These are phyloP conservation scores for Chamaecyparis obtusa DNA, from an alignment of 75 land plant species.

Conservation along the genomic window DNA sequence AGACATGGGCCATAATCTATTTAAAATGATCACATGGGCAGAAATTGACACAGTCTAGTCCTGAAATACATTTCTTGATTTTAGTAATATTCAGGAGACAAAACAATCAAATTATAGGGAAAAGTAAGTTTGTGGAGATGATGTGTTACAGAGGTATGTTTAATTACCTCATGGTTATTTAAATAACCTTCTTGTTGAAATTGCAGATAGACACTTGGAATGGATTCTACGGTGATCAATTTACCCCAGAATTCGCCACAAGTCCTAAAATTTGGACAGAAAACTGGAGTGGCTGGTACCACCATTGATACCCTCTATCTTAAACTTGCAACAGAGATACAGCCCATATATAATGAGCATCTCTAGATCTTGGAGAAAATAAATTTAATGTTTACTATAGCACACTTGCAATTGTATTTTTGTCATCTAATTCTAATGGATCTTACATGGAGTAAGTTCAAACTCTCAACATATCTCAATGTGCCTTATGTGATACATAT, in stretches of 20 bases:
- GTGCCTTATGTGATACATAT: background rate
- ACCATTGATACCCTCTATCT: background rate
- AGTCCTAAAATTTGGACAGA: slow-evolving; percentile 83
- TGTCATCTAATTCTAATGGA: background rate
- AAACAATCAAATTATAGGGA: background rate
- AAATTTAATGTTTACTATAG: background rate
- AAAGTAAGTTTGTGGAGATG: background rate
- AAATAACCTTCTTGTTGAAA: background rate
- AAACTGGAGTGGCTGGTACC: slow-evolving; percentile 81
- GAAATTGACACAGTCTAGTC: background rate
- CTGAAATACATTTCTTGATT: background rate
- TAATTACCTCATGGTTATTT: background rate
- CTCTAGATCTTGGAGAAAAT: background rate
- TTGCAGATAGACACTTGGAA: slow-evolving; percentile 79
- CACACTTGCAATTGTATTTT: background rate
- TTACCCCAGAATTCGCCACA: slow-evolving; percentile 45
- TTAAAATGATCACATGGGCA: background rate
- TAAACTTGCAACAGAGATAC: background rate
- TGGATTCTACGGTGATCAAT: slow-evolving; percentile 75
- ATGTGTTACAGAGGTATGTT: background rate
- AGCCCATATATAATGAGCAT: background rate
- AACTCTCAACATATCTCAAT: background rate
- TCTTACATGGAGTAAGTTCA: background rate
- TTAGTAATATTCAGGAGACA: background rate
- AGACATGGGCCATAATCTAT: background rate